These are phyloP conservation scores for Agrocybe praecox DNA, from an alignment of 768 basidiomycete species.

Conservation along the genomic window DNA sequence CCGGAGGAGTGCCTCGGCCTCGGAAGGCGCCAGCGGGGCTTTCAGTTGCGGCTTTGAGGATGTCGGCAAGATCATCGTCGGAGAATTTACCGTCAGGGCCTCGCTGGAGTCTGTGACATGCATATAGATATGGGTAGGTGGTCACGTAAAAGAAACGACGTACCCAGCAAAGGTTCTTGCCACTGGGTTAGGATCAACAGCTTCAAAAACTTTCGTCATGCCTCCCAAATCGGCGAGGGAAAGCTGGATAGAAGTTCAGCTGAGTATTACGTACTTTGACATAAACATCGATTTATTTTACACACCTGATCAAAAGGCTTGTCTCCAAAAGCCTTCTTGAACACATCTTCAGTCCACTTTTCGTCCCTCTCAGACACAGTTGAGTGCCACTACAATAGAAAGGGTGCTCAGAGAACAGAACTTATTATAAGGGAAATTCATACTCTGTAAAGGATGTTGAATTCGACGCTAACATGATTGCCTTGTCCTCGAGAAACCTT, in stretches of 20 bases:
- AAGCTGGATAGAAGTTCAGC: slow-evolving; percentile 6
- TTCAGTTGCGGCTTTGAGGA: slow-evolving; percentile 12
- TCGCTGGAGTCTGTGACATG: slow-evolving; percentile 10
- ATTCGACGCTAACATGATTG: slow-evolving; percentile 71
- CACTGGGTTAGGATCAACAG: slow-evolving; percentile 9
- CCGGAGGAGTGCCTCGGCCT: slow-evolving; percentile 48
- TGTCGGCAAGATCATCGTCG: slow-evolving; percentile 15
- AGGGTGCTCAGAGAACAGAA: neutral
- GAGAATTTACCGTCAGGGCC: slow-evolving; percentile 15
- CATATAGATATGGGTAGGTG: neutral
- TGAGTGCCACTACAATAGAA: slow-evolving; percentile 53
- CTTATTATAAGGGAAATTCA: slow-evolving; percentile 1
- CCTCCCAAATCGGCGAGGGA: slow-evolving; percentile 9
- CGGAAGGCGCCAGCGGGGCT: slow-evolving; percentile 20
- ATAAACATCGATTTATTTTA: too few relatives aligned
- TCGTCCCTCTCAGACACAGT: slow-evolving; percentile 50
- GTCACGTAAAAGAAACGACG: neutral
- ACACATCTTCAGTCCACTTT: slow-evolving; percentile 50
- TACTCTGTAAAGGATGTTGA: slow-evolving; percentile 54
- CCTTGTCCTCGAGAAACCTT: slow-evolving; percentile 55
- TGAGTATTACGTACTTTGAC: too few relatives aligned
- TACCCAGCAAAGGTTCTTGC: slow-evolving; percentile 14
- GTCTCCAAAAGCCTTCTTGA: slow-evolving; percentile 40
- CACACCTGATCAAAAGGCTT: slow-evolving; percentile 22
- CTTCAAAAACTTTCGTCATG: slow-evolving; percentile 8